These are phyloP conservation scores for Pouteria glomerata DNA, from an alignment of 148 eudicot genomes.

Conservation along the genomic window DNA sequence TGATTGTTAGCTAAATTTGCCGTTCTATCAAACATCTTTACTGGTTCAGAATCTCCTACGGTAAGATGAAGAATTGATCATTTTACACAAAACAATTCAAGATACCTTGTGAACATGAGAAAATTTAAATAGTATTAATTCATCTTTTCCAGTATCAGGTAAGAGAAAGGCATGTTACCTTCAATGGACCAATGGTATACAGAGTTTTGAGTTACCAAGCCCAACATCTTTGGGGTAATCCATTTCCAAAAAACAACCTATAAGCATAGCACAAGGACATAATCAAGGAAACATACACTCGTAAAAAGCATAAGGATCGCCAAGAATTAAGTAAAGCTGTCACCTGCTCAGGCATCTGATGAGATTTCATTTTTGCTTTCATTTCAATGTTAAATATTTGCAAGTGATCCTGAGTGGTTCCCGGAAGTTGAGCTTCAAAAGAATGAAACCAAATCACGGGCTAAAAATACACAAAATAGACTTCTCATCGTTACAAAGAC, in stretches of 20 bases:
- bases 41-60: constrained; percentile 76
- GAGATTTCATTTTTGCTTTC: constrained; percentile 79
- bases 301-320: neutral
- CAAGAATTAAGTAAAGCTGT: neutral
- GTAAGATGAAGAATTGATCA: neutral
- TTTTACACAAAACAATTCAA: neutral
- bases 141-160: neutral
- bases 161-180: constrained; percentile 35
- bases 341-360: constrained; percentile 98
- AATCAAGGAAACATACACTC: neutral
- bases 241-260: constrained; percentile 99
- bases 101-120: neutral
- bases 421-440: constrained; percentile 80
- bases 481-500: neutral
- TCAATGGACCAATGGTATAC: constrained; percentile 99
- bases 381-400: constrained; percentile 87
- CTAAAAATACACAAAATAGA: neutral
- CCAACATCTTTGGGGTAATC: constrained; percentile 80
- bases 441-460: constrained; percentile 13
- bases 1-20: constrained; percentile 86
- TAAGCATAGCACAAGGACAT: constrained; percentile 6
- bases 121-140: neutral
- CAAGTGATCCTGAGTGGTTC: constrained; percentile 87
- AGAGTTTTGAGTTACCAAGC: constrained; percentile 87
- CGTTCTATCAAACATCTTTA: constrained; percentile 85